Evolutionary conservation across 2,329 filamentous ascomycete species (phyloP).

Genomic region (Cytospora schulzeri): DNA sequence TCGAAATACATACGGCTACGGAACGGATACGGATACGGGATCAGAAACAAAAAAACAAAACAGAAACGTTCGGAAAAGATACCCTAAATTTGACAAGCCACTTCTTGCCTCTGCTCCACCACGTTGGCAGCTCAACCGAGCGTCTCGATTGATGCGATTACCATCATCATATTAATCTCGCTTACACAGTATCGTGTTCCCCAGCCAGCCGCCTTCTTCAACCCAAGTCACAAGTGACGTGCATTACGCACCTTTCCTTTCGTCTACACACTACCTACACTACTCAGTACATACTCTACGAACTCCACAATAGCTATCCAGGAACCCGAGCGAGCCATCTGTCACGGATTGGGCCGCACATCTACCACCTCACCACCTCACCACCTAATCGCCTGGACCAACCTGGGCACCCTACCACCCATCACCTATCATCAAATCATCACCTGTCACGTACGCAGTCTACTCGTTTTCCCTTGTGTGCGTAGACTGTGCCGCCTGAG

Average conservation of each 20-base stretch:
- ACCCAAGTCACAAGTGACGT: slow-evolving; percentile 21
- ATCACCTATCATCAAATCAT: not conserved
- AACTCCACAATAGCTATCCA: slow-evolving; percentile 14
- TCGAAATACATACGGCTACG: not conserved
- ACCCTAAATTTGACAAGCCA: not conserved
- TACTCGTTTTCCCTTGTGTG: slow-evolving; percentile 2
- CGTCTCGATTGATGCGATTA: not conserved
- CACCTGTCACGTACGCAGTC: not conserved
- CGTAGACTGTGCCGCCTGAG: not conserved
- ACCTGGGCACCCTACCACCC: too few species aligned
- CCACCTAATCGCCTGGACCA: too few species aligned
- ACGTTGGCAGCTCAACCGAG: not conserved
- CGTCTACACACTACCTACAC: slow-evolving; percentile 10
- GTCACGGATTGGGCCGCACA: slow-evolving; percentile 6
- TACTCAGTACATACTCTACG: not conserved
- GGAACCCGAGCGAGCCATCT: slow-evolving; percentile 22
- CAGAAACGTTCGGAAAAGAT: not conserved
- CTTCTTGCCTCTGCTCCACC: not conserved
- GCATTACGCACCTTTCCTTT: slow-evolving; percentile 24
- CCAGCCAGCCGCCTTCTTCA: slow-evolving; percentile 21
- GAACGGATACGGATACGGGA: not conserved
- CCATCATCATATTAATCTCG: slow-evolving; percentile 9
- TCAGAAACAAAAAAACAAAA: not conserved
- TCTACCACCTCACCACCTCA: not conserved
- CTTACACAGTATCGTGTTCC: slow-evolving; percentile 7